Evolutionary conservation across 345 rosid species (phyloP).

Genomic region (Moricandia moricandioides): DNA sequence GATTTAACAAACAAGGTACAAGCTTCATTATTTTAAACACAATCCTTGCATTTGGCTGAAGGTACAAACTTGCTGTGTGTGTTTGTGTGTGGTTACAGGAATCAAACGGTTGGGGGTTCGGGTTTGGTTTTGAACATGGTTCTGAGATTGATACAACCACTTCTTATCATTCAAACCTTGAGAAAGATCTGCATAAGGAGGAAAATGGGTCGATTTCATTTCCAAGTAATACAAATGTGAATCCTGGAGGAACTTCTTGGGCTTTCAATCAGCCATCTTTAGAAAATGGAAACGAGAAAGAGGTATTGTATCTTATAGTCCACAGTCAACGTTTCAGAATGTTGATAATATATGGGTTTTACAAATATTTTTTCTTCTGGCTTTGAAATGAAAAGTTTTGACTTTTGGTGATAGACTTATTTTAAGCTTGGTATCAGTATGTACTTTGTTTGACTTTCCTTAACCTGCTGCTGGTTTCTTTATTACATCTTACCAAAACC

Average conservation of each 20-base stretch:
- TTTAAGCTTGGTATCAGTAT: neutral
- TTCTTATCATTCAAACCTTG: slow-evolving; percentile 11
- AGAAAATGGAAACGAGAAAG: slow-evolving; percentile 39
- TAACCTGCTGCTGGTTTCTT: neutral
- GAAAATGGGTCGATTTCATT: slow-evolving; percentile 27
- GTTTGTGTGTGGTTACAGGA: slow-evolving; percentile 29
- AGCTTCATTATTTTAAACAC: neutral
- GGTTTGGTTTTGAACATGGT: slow-evolving; percentile 30
- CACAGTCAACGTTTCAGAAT: neutral
- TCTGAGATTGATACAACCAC: slow-evolving; percentile 18
- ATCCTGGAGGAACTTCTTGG: slow-evolving; percentile 45
- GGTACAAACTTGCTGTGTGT: slow-evolving; percentile 24
- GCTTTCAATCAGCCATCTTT: slow-evolving; percentile 46
- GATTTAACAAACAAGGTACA: slow-evolving; percentile 22
- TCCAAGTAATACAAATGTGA: neutral
- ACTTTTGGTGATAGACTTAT: slow-evolving; percentile 7
- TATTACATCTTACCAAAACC: neutral
- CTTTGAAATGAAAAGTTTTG: slow-evolving; percentile 24
- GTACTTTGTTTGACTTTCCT: slow-evolving; percentile 3
- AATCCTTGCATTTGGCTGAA: slow-evolving; percentile 29
- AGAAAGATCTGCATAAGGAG: slow-evolving; percentile 27
- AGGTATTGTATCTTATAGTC: slow-evolving; percentile 40
- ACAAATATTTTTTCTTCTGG: neutral
- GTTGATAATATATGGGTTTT: neutral
- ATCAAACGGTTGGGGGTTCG: slow-evolving; percentile 42